Conservation (phyloP, 2,329 filamentous ascomycete genomes). For the Fusarium equiseti region DNA sequence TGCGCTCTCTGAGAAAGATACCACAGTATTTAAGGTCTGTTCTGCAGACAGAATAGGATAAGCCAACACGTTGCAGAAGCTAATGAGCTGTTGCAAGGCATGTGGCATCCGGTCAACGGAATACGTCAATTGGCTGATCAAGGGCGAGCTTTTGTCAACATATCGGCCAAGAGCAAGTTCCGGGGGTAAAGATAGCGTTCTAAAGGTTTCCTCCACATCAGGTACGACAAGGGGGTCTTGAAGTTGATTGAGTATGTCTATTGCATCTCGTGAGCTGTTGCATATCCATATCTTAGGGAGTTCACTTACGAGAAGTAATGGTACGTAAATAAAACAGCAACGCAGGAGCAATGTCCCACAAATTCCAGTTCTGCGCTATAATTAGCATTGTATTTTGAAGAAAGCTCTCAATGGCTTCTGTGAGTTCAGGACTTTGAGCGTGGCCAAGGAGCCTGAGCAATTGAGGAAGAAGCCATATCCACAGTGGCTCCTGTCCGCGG, state of each 20-base stretch:
- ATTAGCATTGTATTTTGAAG: conserved; percentile 62
- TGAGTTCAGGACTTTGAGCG: conserved; percentile 60
- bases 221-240: conserved; percentile 49
- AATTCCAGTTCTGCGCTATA: conserved; percentile 56
- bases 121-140: conserved; percentile 54
- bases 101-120: conserved; percentile 56
- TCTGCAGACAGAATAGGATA: conserved; percentile 55
- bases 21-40: conserved; percentile 48
- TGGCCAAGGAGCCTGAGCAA: conserved; percentile 69
- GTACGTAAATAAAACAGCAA: conserved; percentile 63
- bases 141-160: conserved; percentile 44
- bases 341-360: conserved; percentile 63
- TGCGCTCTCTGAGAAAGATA: conserved; percentile 55
- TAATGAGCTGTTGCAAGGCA: conserved; percentile 60
- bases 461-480: conserved; percentile 73
- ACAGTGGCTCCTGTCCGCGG: conserved; percentile 71
- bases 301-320: conserved; percentile 59
- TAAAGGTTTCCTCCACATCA: conserved; percentile 46
- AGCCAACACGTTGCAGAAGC: conserved; percentile 59
- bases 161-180: conserved; percentile 54
- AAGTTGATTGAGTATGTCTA: conserved; percentile 53
- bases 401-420: conserved; percentile 65
- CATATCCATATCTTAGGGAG: neutral
- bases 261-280: conserved; percentile 1
- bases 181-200: conserved; percentile 55